These are phyloP conservation scores for Penicillium angulare DNA, from an alignment of 495 filamentous ascomycete species.

Conservation along the genomic window DNA sequence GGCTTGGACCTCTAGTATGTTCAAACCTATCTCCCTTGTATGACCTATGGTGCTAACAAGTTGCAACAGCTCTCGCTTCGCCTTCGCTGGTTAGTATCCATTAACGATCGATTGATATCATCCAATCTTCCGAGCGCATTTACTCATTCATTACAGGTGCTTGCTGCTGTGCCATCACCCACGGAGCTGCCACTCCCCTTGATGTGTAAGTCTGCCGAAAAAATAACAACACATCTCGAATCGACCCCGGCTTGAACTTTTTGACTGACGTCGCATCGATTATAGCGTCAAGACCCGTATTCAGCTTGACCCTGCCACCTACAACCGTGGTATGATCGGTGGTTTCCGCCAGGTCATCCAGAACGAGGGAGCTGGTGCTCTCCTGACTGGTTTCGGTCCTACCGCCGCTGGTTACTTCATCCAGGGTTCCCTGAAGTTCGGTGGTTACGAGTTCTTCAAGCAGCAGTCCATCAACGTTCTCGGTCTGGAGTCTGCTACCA, in stretches of 20 bases:
- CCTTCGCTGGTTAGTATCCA: conserved; percentile 66
- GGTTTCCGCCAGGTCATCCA: conserved; percentile 81
- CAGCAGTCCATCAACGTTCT: conserved; percentile 82
- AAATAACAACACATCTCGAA: not conserved
- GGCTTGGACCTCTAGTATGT: not conserved
- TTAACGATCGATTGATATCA: conserved; percentile 23
- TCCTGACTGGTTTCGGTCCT: conserved; percentile 83
- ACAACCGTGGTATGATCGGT: conserved; percentile 87
- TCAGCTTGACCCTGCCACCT: conserved; percentile 85
- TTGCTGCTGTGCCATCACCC: conserved; percentile 91
- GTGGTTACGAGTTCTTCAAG: conserved; percentile 96
- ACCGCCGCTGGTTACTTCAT: conserved; percentile 93
- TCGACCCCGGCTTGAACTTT: not conserved
- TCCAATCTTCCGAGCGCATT: not conserved
- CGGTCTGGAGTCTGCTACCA: conserved; percentile 73
- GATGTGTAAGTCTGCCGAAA: conserved; percentile 77
- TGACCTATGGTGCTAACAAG: conserved; percentile 59
- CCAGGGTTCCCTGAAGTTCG: conserved; percentile 93
- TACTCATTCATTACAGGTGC: conserved; percentile 43
- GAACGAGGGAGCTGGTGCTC: conserved; percentile 83
- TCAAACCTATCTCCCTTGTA: conserved; percentile 28
- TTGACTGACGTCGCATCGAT: not conserved
- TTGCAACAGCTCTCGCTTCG: conserved; percentile 64
- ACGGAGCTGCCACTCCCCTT: conserved; percentile 88
- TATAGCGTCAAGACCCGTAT: conserved; percentile 91